Conservation (phyloP, 1,139 yeast genomes). For the Saccharomyces hybrid region DNA sequence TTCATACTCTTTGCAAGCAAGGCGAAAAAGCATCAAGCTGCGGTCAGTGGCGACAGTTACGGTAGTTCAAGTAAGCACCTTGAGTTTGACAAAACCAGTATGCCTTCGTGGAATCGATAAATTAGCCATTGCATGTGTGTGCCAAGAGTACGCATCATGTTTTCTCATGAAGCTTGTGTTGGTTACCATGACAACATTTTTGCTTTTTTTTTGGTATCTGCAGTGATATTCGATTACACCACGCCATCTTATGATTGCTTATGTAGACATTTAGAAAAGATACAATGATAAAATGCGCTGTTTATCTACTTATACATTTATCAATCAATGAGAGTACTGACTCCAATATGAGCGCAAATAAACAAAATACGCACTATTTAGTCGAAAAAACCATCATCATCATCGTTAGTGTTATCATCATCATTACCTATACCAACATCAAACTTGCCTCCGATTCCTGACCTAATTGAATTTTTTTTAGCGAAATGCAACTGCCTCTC, state of each 20-base stretch:
- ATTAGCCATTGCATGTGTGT: neutral
- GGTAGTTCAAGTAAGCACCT: neutral
- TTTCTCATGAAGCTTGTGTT: no score
- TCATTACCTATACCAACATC: conserved; percentile 34
- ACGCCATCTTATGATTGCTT: neutral
- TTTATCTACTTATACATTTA: neutral
- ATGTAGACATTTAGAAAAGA: neutral
- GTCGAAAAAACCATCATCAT: conserved; percentile 37
- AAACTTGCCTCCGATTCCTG: conserved; percentile 41
- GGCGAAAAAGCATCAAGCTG: no score
- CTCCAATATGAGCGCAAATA: neutral
- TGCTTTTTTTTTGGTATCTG: neutral
- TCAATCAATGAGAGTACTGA: neutral
- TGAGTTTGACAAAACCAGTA: no score
- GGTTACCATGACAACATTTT: neutral
- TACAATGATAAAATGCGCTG: neutral
- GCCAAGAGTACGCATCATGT: no score
- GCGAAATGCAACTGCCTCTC: conserved; percentile 45
- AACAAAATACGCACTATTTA: conserved; percentile 13
- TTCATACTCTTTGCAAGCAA: neutral
- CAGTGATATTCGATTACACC: neutral
- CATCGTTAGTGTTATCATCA: conserved; percentile 39
- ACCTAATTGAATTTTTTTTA: conserved; percentile 37
- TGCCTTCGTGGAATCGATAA: no score
- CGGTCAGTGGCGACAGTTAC: no score